phyloP scores from a whole-genome alignment of 768 basidiomycete genomes.

The Auriculariales sp. region DNA sequence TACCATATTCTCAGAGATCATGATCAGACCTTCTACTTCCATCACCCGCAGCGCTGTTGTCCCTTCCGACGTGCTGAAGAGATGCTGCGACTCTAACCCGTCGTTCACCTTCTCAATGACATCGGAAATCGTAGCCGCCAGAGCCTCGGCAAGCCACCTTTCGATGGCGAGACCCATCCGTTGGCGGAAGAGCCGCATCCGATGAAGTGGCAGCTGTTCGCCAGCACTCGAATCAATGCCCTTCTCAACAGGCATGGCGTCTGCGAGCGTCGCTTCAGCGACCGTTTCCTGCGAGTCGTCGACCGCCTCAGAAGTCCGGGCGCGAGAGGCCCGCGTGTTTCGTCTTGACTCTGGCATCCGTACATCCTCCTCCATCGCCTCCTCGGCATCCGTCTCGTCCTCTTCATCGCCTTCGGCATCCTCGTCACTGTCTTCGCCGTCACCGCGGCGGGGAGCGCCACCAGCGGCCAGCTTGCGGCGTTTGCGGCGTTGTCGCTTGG shows the following conservation, averaged over 20 bases:
- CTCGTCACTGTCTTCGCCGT: slow-evolving; percentile 24
- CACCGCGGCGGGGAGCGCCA: slow-evolving; percentile 21
- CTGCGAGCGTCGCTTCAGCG: slow-evolving; percentile 25
- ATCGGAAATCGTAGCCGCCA: slow-evolving; percentile 65
- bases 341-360: slow-evolving; percentile 13
- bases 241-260: slow-evolving; percentile 21
- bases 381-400: slow-evolving; percentile 16
- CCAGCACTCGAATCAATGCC: slow-evolving; percentile 35
- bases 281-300: slow-evolving; percentile 51
- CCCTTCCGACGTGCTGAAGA: slow-evolving; percentile 78
- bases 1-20: too few species aligned
- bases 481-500: slow-evolving; percentile 66
- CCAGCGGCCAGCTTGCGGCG: slow-evolving; percentile 76
- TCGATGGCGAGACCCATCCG: slow-evolving; percentile 2
- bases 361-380: slow-evolving; percentile 16
- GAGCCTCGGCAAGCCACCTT: slow-evolving; percentile 29
- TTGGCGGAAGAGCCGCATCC: not conserved
- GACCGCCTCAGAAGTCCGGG: slow-evolving; percentile 51
- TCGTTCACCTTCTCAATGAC: slow-evolving; percentile 65
- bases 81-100: slow-evolving; percentile 45
- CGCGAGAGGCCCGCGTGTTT: slow-evolving; percentile 32
- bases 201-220: slow-evolving; percentile 29
- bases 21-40: slow-evolving; percentile 15
- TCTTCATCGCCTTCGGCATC: slow-evolving; percentile 32
- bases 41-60: slow-evolving; percentile 56